These are phyloP conservation scores for Wickerhamiella shivajii DNA, from an alignment of 805 yeast genomes.

Conservation along the genomic window DNA sequence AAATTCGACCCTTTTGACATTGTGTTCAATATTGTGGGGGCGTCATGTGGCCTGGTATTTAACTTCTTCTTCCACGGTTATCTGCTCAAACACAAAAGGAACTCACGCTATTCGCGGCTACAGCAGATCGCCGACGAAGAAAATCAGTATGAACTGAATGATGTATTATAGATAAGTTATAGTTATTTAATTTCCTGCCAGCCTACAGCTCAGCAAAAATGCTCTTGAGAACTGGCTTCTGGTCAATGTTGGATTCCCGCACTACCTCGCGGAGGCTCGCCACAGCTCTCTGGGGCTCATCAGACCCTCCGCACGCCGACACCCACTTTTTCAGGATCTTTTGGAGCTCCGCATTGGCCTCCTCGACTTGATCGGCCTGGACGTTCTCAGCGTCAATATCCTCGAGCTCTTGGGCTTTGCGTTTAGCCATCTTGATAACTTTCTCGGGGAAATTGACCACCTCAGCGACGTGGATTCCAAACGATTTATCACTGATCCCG, in stretches of 20 bases:
- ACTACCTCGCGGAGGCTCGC: slow-evolving; percentile 9
- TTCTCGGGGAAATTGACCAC: slow-evolving; percentile 84
- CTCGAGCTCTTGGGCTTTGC: slow-evolving; percentile 81
- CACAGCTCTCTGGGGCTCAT: slow-evolving; percentile 11
- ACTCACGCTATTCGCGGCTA: slow-evolving; percentile 21
- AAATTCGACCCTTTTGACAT: slow-evolving; percentile 27
- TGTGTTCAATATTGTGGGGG: slow-evolving; percentile 26
- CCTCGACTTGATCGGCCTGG: slow-evolving; percentile 34
- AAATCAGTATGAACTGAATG: slow-evolving; percentile 5
- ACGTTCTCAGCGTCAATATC: slow-evolving; percentile 35
- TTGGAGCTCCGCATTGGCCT: slow-evolving; percentile 39
- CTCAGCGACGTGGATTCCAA: slow-evolving; percentile 96
- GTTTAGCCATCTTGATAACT: slow-evolving; percentile 86
- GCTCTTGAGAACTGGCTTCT: slow-evolving; percentile 12
- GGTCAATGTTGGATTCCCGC: slow-evolving; percentile 9
- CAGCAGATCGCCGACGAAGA: slow-evolving; percentile 15
- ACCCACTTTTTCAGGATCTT: slow-evolving; percentile 30
- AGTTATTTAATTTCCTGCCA: neutral
- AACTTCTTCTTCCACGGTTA: slow-evolving; percentile 27
- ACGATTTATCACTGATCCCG: slow-evolving; percentile 90
- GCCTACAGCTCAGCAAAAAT: neutral
- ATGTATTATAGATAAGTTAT: neutral
- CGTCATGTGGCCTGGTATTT: slow-evolving; percentile 21
- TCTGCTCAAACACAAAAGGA: slow-evolving; percentile 20
- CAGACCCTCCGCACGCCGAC: slow-evolving; percentile 12